Conservation (phyloP, 768 basidiomycete genomes). For the Boletales sp. region DNA sequence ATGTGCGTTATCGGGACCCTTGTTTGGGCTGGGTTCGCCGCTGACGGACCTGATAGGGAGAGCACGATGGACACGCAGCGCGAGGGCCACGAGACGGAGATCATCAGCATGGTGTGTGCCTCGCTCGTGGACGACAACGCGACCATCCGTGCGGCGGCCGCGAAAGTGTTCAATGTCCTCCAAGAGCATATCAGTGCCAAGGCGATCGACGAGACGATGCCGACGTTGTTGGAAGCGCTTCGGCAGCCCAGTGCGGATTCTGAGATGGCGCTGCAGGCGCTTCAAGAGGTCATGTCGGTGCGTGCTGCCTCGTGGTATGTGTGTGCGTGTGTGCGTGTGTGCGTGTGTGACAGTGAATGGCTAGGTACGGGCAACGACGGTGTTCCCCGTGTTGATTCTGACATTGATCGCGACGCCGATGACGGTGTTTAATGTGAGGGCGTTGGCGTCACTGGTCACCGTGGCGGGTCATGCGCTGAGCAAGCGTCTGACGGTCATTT, state of each 20-base stretch:
- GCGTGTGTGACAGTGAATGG: conserved; percentile 1
- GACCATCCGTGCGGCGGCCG: conserved; percentile 85
- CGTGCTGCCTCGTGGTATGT: conserved; percentile 20
- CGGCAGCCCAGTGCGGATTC: conserved; percentile 90
- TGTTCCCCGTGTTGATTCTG: conserved; percentile 96
- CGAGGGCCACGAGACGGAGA: conserved; percentile 85
- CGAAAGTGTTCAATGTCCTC: conserved; percentile 81
- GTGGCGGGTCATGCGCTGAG: conserved; percentile 92
- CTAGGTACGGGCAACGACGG: conserved; percentile 88
- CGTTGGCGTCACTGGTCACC: conserved; percentile 84
- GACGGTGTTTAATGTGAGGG: conserved; percentile 92
- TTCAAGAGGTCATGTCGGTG: conserved; percentile 92
- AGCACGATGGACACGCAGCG: conserved; percentile 80
- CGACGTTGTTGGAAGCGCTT: conserved; percentile 89
- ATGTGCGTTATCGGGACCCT: conserved; percentile 45
- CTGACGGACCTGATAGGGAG: conserved; percentile 44
- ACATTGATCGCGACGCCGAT: conserved; percentile 88
- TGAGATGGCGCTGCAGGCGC: conserved; percentile 91
- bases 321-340: conserved; percentile 34
- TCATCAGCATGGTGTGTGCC: conserved; percentile 78
- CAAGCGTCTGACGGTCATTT: conserved; percentile 72
- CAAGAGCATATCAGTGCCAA: conserved; percentile 88
- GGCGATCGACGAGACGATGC: conserved; percentile 95
- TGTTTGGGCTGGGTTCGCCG: too few species aligned
- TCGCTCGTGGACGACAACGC: conserved; percentile 88